Evolutionary conservation across 352 stramenopile species (phyloP).

Genomic region (Phytophthora hibernalis): DNA sequence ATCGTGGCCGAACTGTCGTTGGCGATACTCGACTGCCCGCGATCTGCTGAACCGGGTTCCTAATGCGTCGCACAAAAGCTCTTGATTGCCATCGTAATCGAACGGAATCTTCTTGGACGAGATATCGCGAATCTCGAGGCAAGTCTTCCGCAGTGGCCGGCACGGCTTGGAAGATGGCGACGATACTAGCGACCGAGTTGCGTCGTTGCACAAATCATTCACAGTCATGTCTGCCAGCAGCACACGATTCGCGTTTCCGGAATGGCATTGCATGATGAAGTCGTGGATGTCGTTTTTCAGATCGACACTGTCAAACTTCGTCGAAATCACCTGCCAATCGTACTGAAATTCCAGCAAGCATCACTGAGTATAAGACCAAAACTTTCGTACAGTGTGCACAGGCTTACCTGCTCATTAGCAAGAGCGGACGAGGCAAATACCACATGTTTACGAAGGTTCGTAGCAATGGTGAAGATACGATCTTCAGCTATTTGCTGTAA

Average conservation of each 20-base stretch:
- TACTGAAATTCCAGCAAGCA: conserved; percentile 50
- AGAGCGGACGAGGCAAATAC: conserved; percentile 85
- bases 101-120: conserved; percentile 69
- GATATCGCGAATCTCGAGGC: conserved; percentile 73
- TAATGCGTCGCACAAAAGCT: conserved; percentile 51
- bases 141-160: conserved; percentile 52
- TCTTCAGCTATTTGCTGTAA: conserved; percentile 82
- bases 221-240: conserved; percentile 62
- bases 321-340: conserved; percentile 84
- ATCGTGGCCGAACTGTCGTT: conserved; percentile 8
- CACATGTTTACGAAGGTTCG: conserved; percentile 83
- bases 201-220: conserved; percentile 63
- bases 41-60: conserved; percentile 27
- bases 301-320: conserved; percentile 76
- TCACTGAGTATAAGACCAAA: background rate
- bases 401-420: conserved; percentile 78
- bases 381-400: background rate
- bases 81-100: conserved; percentile 65
- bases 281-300: conserved; percentile 72
- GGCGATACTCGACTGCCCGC: background rate
- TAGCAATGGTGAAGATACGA: conserved; percentile 71
- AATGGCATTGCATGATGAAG: conserved; percentile 65
- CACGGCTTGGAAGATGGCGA: conserved; percentile 58
- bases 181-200: conserved; percentile 38
- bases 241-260: conserved; percentile 11